These are phyloP conservation scores for Ogataea paradorogensis DNA, from an alignment of 805 yeast species.

Conservation along the genomic window DNA sequence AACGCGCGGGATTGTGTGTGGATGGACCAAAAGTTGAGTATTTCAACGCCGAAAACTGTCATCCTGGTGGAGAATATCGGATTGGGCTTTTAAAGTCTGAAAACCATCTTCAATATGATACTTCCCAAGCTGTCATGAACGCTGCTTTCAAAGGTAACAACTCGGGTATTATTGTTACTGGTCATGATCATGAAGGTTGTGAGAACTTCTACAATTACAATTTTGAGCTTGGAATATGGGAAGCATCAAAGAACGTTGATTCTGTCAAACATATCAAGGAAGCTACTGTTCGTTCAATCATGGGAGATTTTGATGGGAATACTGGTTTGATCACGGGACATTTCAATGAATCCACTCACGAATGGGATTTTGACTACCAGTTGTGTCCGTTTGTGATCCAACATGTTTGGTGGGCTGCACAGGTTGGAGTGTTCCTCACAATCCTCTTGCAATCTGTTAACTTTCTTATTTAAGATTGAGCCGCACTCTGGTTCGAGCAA, in stretches of 20 bases:
- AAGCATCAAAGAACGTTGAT: constrained; percentile 44
- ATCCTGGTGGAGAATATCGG: constrained; percentile 56
- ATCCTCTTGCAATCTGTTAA: constrained; percentile 36
- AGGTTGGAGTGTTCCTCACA: constrained; percentile 46
- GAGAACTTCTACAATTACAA: constrained; percentile 58
- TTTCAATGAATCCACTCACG: constrained; percentile 39
- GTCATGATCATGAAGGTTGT: constrained; percentile 97
- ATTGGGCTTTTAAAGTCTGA: constrained; percentile 75
- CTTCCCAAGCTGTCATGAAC: constrained; percentile 65
- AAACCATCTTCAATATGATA: constrained; percentile 71
- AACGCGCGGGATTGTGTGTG: constrained; percentile 73
- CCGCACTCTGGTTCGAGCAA: constrained; percentile 2
- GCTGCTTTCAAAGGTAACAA: constrained; percentile 64
- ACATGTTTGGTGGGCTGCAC: constrained; percentile 95
- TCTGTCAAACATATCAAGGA: constrained; percentile 54
- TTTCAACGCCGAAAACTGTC: constrained; percentile 51
- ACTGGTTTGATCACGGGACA: constrained; percentile 82
- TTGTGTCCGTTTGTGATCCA: constrained; percentile 83
- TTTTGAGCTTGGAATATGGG: constrained; percentile 48
- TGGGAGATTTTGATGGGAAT: constrained; percentile 95
- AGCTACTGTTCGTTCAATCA: constrained; percentile 84
- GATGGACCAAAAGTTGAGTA: constrained; percentile 79
- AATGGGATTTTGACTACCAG: constrained; percentile 67
- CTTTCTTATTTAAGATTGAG: constrained; percentile 9
- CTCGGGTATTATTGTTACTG: constrained; percentile 82